Evolutionary conservation across 345 rosid genomes (phyloP), one percentile per base, ranked within the genome.

Genomic region (Eucalyptus viminalis): DNA sequence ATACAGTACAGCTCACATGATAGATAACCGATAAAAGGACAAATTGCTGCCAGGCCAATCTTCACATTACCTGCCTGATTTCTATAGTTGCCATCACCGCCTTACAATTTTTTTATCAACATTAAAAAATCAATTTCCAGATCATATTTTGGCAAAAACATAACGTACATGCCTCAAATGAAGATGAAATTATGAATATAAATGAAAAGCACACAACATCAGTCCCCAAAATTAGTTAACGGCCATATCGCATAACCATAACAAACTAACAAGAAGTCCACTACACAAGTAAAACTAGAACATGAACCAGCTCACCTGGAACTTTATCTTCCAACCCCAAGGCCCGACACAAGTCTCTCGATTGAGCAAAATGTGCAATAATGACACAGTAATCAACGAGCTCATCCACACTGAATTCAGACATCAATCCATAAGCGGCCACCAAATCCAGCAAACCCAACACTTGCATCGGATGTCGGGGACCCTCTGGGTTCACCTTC

Each of bases 381-480:
- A 62, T 80, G 47, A 92, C 76, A 51, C 94, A 90, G 88, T 90
- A 93, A 65, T 90, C 93, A 37, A 92, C 92, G 58, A 97, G 93
- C 92, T 94, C 94, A 25, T 86, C 92, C 3, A 69, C 89, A 88
- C 83, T 90, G 86, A 96, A 91, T 80, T 92, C 95, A 51, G 91
- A 87, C 83, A 89, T 91, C 90, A 97, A 90, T 40, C 92, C 90
- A 67, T 91, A 96, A 4, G 95, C 94, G 25, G 91, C 96, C 86
- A 95, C 89, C 88, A 96, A 92, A 91, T 92, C 90, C 91, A 96
- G 90, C 88, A 96, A 93, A 53, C 94, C 91, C 87, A 95, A 89
- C 29, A 92, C 87, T 90, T 91, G 94, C 25, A 89, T 58, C 19
- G 93, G 87, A 40, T 90, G 90, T 43, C 53, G n/a, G 49, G 92